Percentiles rank a stretch among this genome's conserved stretches.
These are phyloP conservation scores for Naganishia onofrii DNA, from an alignment of 768 basidiomycete genomes.

Conservation along the genomic window DNA sequence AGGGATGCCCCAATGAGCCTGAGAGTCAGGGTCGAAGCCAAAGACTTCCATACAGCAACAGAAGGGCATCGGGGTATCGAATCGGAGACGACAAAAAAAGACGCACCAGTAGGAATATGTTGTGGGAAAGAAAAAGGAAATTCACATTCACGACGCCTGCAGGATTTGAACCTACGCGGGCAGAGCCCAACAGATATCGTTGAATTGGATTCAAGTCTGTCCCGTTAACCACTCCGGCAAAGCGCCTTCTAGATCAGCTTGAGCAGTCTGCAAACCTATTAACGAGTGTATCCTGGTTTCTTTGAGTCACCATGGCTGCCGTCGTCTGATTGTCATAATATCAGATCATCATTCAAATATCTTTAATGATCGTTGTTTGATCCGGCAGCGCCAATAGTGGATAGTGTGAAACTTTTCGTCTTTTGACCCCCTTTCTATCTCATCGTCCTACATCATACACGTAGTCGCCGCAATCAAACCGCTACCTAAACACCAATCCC, in stretches of 20 bases:
- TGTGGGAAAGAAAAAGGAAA: slow-evolving; percentile 7
- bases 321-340: no score
- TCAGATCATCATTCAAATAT: no score
- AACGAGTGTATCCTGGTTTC: neutral
- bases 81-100: no score
- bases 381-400: neutral
- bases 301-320: no score
- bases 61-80: no score
- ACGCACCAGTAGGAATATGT: no score
- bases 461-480: slow-evolving; percentile 60
- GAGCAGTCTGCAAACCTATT: neutral
- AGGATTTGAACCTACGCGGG: slow-evolving; percentile 27
- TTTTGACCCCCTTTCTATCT: no score
- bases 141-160: slow-evolving; percentile 5
- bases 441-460: slow-evolving; percentile 19
- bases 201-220: slow-evolving; percentile 21
- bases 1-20: no score
- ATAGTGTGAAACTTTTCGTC: no score
- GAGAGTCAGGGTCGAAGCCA: no score
- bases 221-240: slow-evolving; percentile 28
- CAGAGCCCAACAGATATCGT: slow-evolving; percentile 26
- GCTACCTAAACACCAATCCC: slow-evolving; percentile 77
- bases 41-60: no score
- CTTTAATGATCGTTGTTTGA: neutral
- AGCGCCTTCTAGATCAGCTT: slow-evolving; percentile 6